Conservation (phyloP, 495 filamentous ascomycete genomes). For the Xylaria bambusicola region DNA sequence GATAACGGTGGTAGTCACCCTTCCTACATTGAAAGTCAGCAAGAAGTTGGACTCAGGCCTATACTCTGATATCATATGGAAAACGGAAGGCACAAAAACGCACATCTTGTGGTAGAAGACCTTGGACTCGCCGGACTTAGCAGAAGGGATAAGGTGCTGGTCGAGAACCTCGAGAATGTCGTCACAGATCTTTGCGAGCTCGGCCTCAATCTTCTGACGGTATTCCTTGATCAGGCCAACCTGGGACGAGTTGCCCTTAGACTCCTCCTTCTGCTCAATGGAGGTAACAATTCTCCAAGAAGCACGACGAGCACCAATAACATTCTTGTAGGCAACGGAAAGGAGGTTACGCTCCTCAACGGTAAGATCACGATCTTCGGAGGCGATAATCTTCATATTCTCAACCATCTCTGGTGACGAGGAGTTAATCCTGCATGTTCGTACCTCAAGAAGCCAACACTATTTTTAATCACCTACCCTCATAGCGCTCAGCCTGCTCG, state of each 20-base stretch:
- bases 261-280: slow-evolving; percentile 99
- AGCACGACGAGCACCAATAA: slow-evolving; percentile 96
- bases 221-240: slow-evolving; percentile 97
- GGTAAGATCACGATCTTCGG: slow-evolving; percentile 93
- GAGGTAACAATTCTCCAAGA: slow-evolving; percentile 99
- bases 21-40: slow-evolving; percentile 67
- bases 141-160: slow-evolving; percentile 93
- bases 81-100: too few relatives aligned
- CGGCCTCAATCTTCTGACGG: slow-evolving; percentile 98
- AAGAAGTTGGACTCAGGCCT: too few relatives aligned
- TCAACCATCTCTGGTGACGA: slow-evolving; percentile 89
- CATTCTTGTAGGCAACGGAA: slow-evolving; percentile 99
- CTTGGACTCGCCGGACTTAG: slow-evolving; percentile 96
- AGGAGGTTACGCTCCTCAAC: slow-evolving; percentile 99
- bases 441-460: neutral
- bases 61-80: neutral
- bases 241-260: slow-evolving; percentile 95
- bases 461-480: slow-evolving; percentile 73
- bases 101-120: slow-evolving; percentile 99
- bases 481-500: slow-evolving; percentile 99
- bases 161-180: slow-evolving; percentile 97
- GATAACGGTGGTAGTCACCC: slow-evolving; percentile 99
- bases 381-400: slow-evolving; percentile 99
- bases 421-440: slow-evolving; percentile 25
- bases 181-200: slow-evolving; percentile 99